Evolutionary conservation across 768 basidiomycete genomes (phyloP), one percentile per base, ranked within the genome.

Genomic region (Tephrocybe sp.): DNA sequence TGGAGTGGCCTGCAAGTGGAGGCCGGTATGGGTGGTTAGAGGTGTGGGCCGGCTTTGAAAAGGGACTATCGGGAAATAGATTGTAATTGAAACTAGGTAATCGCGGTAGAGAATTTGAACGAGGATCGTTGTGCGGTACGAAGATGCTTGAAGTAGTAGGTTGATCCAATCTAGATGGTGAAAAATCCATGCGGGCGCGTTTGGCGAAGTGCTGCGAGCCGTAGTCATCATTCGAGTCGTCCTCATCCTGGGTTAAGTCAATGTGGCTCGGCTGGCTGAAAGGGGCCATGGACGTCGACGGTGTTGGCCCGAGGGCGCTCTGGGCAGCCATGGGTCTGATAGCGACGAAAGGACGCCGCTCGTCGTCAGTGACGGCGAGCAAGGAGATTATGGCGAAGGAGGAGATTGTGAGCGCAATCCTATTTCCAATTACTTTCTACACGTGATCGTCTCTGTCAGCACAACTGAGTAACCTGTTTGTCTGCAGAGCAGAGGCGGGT

Each of bases 161-260:
- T 30, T 40, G 39, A 34, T 55, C 53, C 21, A 34, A 44, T 44
- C 47, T 52, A 22, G 51, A 46, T 16, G 55, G 45, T 2, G 59
- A 52, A 12, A 52, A 27, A 22, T 77, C 76, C 35, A 69, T 68
- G 47, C 76, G 72, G 34, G 65, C 64, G 47, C 76, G 73, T 64
- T 79, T 80, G 52, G 70, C 61, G 52, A 60, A 64, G 63, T 70
- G 61, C 19, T 65, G 49, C 25, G 62, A 55, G 52, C 64, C 61
- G 57, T 68, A 61, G 55, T 68, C 56, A 55, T 62, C 64, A 51
- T 72, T 70, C 59, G 70, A 65, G 59, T 80, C 79, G 60, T 86
- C 84, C 65, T 87, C 85, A 67, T 86, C 86, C 53, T 73, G 69
- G 21, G 85, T 88, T 53, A 89, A 75, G 73, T 88, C 87, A 64